Conservation (phyloP, 2,329 filamentous ascomycete genomes). For the Penicillium aurantiogriseum region DNA sequence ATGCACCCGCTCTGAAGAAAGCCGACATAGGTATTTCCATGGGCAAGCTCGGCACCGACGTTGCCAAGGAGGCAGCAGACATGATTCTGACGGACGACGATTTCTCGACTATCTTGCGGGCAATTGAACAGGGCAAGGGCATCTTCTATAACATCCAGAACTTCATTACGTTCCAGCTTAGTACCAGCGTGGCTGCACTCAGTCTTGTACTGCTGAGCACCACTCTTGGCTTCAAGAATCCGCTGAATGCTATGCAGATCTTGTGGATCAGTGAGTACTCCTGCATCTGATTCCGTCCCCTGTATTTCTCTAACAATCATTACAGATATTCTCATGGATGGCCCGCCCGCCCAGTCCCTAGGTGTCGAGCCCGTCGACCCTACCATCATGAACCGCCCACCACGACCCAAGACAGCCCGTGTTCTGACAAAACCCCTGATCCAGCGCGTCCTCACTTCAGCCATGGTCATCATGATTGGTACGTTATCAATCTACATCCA, state of each 20-base stretch:
- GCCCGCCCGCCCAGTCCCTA: constrained; percentile 92
- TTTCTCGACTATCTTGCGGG: constrained; percentile 85
- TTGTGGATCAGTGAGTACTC: constrained; percentile 89
- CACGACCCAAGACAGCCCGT: constrained; percentile 79
- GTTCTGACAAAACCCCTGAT: constrained; percentile 86
- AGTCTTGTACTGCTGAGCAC: constrained; percentile 91
- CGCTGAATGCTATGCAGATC: constrained; percentile 98
- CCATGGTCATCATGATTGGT: constrained; percentile 84
- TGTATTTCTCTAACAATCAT: constrained; percentile 26
- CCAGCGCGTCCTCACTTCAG: constrained; percentile 80
- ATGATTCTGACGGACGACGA: constrained; percentile 89
- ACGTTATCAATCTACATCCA: constrained; percentile 88
- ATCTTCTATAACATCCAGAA: constrained; percentile 99
- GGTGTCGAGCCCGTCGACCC: constrained; percentile 94
- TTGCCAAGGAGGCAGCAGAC: constrained; percentile 90
- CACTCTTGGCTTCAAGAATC: constrained; percentile 88
- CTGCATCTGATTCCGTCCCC: neutral
- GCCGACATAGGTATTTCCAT: constrained; percentile 98
- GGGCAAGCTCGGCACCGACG: constrained; percentile 91
- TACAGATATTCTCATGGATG: constrained; percentile 98
- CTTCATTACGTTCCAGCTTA: constrained; percentile 97
- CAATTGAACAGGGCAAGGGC: constrained; percentile 97
- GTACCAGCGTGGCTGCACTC: constrained; percentile 90
- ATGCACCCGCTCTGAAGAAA: constrained; percentile 93
- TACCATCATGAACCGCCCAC: constrained; percentile 88